phyloP scores from a whole-genome alignment of 345 rosid species.

The Arabidopsis arenosa region DNA sequence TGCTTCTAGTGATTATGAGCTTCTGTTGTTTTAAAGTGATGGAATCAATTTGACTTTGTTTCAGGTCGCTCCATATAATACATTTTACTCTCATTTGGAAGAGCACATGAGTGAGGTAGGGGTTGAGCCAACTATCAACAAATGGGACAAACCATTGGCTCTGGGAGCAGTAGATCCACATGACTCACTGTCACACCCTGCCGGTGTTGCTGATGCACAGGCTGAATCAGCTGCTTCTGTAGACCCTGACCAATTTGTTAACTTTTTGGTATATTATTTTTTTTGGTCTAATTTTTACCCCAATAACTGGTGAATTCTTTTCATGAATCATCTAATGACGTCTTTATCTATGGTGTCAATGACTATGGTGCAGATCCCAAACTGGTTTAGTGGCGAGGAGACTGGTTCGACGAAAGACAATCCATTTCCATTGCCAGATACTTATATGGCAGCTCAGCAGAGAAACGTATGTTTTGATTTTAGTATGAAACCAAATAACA shows the following conservation, averaged over 20 bases:
- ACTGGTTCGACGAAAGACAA: conserved; percentile 76
- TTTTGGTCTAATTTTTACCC: not conserved
- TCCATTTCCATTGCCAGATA: conserved; percentile 85
- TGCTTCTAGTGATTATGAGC: conserved; percentile 7
- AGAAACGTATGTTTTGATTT: conserved; percentile 63
- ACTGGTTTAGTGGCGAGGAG: conserved; percentile 80
- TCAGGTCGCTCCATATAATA: conserved; percentile 97
- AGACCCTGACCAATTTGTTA: conserved; percentile 92
- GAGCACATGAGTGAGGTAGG: conserved; percentile 91
- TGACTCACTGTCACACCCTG: conserved; percentile 96
- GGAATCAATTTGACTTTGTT: conserved; percentile 26
- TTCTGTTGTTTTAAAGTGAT: not conserved
- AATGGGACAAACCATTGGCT: conserved; percentile 89
- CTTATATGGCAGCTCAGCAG: conserved; percentile 73
- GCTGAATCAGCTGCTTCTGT: conserved; percentile 81
- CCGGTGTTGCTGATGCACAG: conserved; percentile 93
- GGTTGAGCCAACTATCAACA: conserved; percentile 75
- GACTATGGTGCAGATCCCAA: conserved; percentile 72
- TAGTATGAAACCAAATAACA: not conserved
- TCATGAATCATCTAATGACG: conserved; percentile 17
- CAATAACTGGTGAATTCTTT: conserved; percentile 15
- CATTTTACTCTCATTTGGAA: conserved; percentile 87
- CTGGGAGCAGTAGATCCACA: conserved; percentile 94
- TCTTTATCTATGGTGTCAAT: conserved; percentile 19
- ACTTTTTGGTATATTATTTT: conserved; percentile 71